Evolutionary conservation across 2,329 filamentous ascomycete species (phyloP).

Genomic region (Cladosporium sp.): DNA sequence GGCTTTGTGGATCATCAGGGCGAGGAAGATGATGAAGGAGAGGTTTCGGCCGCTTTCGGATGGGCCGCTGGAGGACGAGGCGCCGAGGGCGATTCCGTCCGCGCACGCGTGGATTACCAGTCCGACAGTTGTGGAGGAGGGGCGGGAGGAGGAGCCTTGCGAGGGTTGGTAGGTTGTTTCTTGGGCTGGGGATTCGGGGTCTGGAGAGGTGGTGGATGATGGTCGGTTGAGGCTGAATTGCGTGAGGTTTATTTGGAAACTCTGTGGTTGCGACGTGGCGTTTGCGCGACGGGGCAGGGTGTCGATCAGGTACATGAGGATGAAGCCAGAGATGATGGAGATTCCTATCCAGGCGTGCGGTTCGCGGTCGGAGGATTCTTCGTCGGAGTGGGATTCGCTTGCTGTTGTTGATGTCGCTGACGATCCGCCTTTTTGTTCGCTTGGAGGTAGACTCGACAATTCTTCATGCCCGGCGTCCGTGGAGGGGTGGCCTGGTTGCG

Average conservation of each 20-base stretch:
- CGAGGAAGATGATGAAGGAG: conserved; percentile 87
- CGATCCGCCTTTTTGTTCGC: conserved; percentile 1
- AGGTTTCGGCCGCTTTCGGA: conserved; percentile 68
- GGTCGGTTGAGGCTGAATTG: conserved; percentile 55
- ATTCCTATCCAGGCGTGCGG: conserved; percentile 79
- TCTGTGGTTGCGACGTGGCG: conserved; percentile 55
- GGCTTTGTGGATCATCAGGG: conserved; percentile 96
- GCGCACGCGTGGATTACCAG: conserved; percentile 94
- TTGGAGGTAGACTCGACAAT: background rate
- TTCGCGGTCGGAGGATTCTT: conserved; percentile 36
- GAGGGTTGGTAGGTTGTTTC: conserved; percentile 30
- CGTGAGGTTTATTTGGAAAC: conserved; percentile 83
- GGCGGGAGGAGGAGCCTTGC: conserved; percentile 27
- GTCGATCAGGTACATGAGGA: conserved; percentile 96
- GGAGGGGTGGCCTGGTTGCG: conserved; percentile 12
- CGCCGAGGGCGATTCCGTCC: conserved; percentile 92
- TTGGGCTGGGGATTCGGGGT: conserved; percentile 17
- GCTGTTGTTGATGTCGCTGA: too few species aligned
- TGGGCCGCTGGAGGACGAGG: conserved; percentile 62
- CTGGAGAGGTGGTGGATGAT: conserved; percentile 32
- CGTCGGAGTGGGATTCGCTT: conserved; percentile 6
- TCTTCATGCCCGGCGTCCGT: conserved; percentile 18
- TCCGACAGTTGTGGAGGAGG: conserved; percentile 66
- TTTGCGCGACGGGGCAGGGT: conserved; percentile 70
- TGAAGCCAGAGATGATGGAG: conserved; percentile 80